Evolutionary conservation across 129 eudicot species (phyloP), one percentile per base, ranked within the genome.

Genomic region (Tanacetum coccineum): DNA sequence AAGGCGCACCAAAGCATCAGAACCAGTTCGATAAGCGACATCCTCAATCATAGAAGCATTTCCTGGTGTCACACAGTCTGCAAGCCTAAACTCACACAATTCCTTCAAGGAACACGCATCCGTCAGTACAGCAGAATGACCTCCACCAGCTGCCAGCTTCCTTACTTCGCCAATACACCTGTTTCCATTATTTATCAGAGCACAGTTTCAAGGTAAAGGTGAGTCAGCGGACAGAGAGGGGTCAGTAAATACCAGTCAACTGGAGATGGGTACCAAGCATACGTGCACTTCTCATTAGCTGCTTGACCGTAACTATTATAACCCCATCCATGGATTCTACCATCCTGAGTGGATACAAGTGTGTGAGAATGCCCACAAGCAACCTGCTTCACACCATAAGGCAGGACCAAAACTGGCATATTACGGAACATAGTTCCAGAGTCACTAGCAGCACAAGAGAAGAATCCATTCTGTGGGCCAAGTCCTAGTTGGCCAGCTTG

Each of bases 211-310:
- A 63, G 45, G 70, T 52, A 42, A 25, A 28, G 39, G 52, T 63
- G 12, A 14, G 68, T 77, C 46, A 66, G 22, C 52, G 15, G 73
- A 54, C 64, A 66, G 54, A 63, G 30, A 42, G 39, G 30, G 36
- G 13, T 36, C 22, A 21, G 21, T n/a, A 49, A 0, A 54, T 86
- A 93, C 99, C 99, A 94, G 77, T 94, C 99, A 75, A 94, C 84
- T 25, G 99, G 99, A n/a, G 99, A 89, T 9, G 99, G 99, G 73
- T 86, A 89, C 99, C 99, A 94, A 60, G 99, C 95, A 74, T 89
- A 89, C 14, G 97, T 89, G 74, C 90, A 87, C 64, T 82, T 87
- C 78, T 85, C 87, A 76, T 94, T 94, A 67, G 99, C 97, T 40
- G 97, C 97, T 73, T 94, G 99, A 25, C 99, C 99, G 45, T 94